phyloP scores from a whole-genome alignment of 192 early-diverging fungal species.

The Backusella tarrabulga region DNA sequence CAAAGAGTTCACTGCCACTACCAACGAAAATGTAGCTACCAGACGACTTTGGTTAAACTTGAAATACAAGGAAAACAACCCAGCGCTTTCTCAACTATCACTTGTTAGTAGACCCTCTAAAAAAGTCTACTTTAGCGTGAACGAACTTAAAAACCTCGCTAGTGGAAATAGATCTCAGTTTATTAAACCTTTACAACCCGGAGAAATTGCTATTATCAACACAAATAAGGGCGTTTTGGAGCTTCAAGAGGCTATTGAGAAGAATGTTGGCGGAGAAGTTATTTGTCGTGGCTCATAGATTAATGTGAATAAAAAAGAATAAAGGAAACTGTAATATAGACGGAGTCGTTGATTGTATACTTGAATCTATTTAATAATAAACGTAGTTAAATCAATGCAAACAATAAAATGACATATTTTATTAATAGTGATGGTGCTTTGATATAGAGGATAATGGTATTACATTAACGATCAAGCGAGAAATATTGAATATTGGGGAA shows the following conservation, averaged over 20 bases:
- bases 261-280: slow-evolving; percentile 86
- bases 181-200: slow-evolving; percentile 79
- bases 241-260: slow-evolving; percentile 83
- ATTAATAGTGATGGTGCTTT: neutral
- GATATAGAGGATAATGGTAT: neutral
- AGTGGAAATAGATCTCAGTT: slow-evolving; percentile 73
- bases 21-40: slow-evolving; percentile 79
- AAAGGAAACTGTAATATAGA: neutral
- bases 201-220: slow-evolving; percentile 89
- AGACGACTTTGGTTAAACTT: slow-evolving; percentile 91
- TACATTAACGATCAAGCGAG: neutral
- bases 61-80: slow-evolving; percentile 85
- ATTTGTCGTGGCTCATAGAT: slow-evolving; percentile 60
- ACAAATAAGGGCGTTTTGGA: slow-evolving; percentile 88
- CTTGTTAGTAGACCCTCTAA: slow-evolving; percentile 87
- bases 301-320: neutral
- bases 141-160: slow-evolving; percentile 76
- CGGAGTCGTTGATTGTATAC: neutral
- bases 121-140: slow-evolving; percentile 74
- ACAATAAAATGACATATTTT: neutral
- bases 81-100: slow-evolving; percentile 76
- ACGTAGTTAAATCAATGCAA: neutral
- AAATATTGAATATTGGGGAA: neutral
- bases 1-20: slow-evolving; percentile 64
- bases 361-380: slow-evolving; percentile 2